Conservation (phyloP, 2,329 filamentous ascomycete species). For the Colletotrichum sp. region DNA sequence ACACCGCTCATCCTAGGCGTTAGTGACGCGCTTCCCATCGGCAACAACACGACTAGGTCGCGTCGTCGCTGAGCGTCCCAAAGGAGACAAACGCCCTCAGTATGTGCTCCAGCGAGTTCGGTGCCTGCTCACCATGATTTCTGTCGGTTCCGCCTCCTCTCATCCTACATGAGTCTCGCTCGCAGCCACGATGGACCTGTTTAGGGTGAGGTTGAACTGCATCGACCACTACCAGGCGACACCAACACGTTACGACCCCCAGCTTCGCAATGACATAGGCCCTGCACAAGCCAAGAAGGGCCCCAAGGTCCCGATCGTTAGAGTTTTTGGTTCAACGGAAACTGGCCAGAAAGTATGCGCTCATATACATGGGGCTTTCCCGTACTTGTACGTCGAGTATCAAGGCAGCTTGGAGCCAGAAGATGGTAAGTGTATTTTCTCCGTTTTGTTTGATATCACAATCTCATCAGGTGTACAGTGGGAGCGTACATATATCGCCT, state of each 20-base stretch:
- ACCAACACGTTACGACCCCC: conserved; percentile 81
- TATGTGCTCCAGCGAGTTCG: neutral
- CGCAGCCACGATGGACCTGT: conserved; percentile 62
- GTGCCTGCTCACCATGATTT: neutral
- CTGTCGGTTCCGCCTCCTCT: neutral
- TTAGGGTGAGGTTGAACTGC: conserved; percentile 92
- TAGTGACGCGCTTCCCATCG: neutral
- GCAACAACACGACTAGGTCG: conserved; percentile 9
- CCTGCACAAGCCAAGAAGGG: conserved; percentile 64
- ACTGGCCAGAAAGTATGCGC: conserved; percentile 96
- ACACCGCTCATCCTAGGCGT: conserved; percentile 9
- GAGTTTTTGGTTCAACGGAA: conserved; percentile 91
- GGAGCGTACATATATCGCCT: conserved; percentile 77
- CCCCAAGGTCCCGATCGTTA: conserved; percentile 82
- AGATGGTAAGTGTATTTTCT: conserved; percentile 59
- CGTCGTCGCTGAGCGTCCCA: neutral
- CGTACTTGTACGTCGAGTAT: conserved; percentile 94
- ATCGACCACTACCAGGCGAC: conserved; percentile 91
- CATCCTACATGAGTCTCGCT: conserved; percentile 5
- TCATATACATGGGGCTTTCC: conserved; percentile 94
- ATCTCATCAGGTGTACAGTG: conserved; percentile 53
- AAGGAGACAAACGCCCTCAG: neutral
- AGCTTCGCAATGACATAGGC: conserved; percentile 69
- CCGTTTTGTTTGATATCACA: too few relatives aligned
- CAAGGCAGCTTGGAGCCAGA: conserved; percentile 69